Conservation (phyloP, 1,139 yeast genomes). For the Entelexis paramagnoliae region DNA sequence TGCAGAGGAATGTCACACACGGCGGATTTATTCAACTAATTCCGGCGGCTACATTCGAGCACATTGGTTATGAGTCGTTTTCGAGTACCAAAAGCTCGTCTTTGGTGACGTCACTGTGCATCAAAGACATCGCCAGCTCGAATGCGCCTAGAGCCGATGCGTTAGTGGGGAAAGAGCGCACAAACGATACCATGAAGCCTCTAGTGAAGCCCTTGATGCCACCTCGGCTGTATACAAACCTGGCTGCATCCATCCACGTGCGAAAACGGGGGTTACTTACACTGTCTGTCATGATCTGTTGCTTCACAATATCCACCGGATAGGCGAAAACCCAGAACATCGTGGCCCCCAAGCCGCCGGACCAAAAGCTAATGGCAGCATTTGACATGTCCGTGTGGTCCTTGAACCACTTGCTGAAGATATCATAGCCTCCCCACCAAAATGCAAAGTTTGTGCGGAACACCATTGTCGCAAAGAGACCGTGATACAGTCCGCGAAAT, state of each 20-base stretch:
- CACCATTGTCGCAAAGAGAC: constrained; percentile 73
- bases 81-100: constrained; percentile 10
- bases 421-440: constrained; percentile 92
- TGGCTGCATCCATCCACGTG: constrained; percentile 64
- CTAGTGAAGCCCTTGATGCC: constrained; percentile 64
- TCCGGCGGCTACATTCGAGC: neutral
- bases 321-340: constrained; percentile 88
- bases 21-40: neutral
- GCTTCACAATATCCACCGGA: constrained; percentile 83
- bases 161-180: constrained; percentile 65
- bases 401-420: constrained; percentile 60
- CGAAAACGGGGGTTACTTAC: constrained; percentile 61
- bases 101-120: constrained; percentile 23
- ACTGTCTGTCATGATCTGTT: constrained; percentile 72
- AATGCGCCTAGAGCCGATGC: constrained; percentile 91
- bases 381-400: constrained; percentile 52
- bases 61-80: neutral
- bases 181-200: constrained; percentile 69
- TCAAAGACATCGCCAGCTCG: constrained; percentile 65
- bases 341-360: constrained; percentile 74
- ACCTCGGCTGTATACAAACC: constrained; percentile 48
- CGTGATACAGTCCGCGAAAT: constrained; percentile 71
- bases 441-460: constrained; percentile 78
- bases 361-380: constrained; percentile 75
- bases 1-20: neutral